phyloP scores from a whole-genome alignment of 2,329 filamentous ascomycete species.

The Pestalotiopsis sp. region DNA sequence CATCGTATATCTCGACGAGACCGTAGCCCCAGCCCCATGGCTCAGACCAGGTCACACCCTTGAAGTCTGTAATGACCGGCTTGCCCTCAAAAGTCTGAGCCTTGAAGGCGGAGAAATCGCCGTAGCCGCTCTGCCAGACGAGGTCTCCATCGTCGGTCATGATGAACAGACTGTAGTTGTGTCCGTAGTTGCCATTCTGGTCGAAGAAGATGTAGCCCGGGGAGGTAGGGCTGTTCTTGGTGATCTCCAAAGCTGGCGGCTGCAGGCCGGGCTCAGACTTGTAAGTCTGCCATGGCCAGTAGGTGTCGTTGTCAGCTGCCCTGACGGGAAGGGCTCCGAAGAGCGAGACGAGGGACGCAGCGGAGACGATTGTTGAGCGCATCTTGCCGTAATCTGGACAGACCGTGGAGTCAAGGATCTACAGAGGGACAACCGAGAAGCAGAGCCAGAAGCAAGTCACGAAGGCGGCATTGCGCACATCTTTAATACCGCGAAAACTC shows the following conservation, averaged over 20 bases:
- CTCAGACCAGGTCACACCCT: slow-evolving; percentile 24
- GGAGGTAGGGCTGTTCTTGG: slow-evolving; percentile 18
- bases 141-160: slow-evolving; percentile 28
- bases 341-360: slow-evolving; percentile 1
- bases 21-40: slow-evolving; percentile 33
- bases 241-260: slow-evolving; percentile 21
- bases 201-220: slow-evolving; percentile 23
- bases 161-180: slow-evolving; percentile 24
- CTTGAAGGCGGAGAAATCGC: slow-evolving; percentile 24
- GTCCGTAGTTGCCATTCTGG: slow-evolving; percentile 21
- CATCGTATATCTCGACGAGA: slow-evolving; percentile 30
- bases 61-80: slow-evolving; percentile 31
- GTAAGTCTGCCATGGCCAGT: slow-evolving; percentile 25
- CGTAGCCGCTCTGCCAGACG: slow-evolving; percentile 27
- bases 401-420: background rate
- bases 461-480: background rate
- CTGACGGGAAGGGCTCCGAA: background rate
- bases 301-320: background rate
- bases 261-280: slow-evolving; percentile 17
- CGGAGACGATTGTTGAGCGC: background rate
- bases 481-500: background rate
- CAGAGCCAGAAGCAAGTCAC: background rate
- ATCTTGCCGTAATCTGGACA: background rate
- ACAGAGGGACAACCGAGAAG: background rate
- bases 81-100: slow-evolving; percentile 31